Evolutionary conservation across 345 rosid species (phyloP).

Genomic region (Gossypium turneri): DNA sequence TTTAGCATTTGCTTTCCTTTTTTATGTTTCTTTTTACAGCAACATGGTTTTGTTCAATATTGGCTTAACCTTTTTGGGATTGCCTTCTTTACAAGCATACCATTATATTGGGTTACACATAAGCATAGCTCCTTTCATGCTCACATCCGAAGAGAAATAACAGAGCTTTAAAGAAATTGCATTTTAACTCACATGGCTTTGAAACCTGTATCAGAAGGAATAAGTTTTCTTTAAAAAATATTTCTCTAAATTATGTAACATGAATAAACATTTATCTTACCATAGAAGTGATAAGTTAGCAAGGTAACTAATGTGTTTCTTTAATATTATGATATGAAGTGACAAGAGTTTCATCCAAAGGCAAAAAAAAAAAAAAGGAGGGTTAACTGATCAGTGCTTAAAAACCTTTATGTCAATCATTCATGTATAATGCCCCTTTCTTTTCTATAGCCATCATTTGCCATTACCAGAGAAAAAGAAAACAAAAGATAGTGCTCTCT

Average conservation of each 20-base stretch:
- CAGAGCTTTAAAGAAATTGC: not conserved
- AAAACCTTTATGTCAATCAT: conserved; percentile 28
- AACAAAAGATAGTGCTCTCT: not conserved
- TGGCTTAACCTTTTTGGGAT: conserved; percentile 18
- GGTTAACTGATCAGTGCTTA: not conserved
- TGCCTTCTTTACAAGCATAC: conserved; percentile 40
- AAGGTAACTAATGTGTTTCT: conserved; percentile 3
- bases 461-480: conserved; percentile 6
- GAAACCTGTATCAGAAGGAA: not conserved
- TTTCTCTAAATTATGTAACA: not conserved
- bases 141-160: not conserved
- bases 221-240: not conserved
- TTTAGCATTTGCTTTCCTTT: not conserved
- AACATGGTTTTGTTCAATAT: not conserved
- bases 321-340: conserved; percentile 4
- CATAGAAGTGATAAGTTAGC: not conserved
- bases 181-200: not conserved
- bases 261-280: not conserved
- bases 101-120: conserved; percentile 11
- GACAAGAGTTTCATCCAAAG: not conserved
- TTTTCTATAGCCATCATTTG: conserved; percentile 20
- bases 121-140: conserved; percentile 8
- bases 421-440: conserved; percentile 21
- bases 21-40: not conserved
- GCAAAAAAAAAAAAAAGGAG: too few relatives aligned